These are phyloP conservation scores for Plasmodium chabaudi DNA, from an alignment of 169 alveolate species.

Conservation along the genomic window DNA sequence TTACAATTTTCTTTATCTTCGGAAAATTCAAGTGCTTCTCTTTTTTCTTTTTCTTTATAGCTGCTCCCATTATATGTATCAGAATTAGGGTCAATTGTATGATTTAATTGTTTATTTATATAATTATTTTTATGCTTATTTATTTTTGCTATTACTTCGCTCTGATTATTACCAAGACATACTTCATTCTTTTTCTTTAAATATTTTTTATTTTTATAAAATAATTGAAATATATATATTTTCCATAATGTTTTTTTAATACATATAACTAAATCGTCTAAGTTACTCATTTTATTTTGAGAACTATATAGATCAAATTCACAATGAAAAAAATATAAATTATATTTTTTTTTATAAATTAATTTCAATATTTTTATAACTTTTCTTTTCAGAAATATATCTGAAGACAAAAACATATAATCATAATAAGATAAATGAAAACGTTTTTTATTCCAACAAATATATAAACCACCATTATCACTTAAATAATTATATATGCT, in stretches of 20 bases:
- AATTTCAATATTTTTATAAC: slow-evolving; percentile 70
- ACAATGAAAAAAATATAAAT: slow-evolving; percentile 50
- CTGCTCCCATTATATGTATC: not conserved
- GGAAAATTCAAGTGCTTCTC: not conserved
- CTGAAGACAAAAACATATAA: slow-evolving; percentile 73
- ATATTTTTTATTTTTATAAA: slow-evolving; percentile 36
- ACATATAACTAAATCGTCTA: slow-evolving; percentile 41
- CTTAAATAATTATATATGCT: slow-evolving; percentile 47
- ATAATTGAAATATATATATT: slow-evolving; percentile 42
- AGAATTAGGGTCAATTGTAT: not conserved
- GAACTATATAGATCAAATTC: slow-evolving; percentile 67
- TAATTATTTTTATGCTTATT: slow-evolving; percentile 1
- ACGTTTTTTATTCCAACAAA: slow-evolving; percentile 59
- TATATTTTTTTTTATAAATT: slow-evolving; percentile 45
- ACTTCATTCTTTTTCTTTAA: slow-evolving; percentile 9
- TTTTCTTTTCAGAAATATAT: slow-evolving; percentile 54
- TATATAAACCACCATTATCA: slow-evolving; percentile 72
- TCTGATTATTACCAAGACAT: not conserved
- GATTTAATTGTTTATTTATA: not conserved
- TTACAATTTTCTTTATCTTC: not conserved
- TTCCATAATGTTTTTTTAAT: slow-evolving; percentile 69
- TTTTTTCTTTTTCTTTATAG: not conserved
- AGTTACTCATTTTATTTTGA: slow-evolving; percentile 60
- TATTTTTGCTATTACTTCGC: slow-evolving; percentile 32
- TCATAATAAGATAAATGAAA: slow-evolving; percentile 63